Evolutionary conservation across 805 yeast species (phyloP).

Genomic region (Candida lessepsii): DNA sequence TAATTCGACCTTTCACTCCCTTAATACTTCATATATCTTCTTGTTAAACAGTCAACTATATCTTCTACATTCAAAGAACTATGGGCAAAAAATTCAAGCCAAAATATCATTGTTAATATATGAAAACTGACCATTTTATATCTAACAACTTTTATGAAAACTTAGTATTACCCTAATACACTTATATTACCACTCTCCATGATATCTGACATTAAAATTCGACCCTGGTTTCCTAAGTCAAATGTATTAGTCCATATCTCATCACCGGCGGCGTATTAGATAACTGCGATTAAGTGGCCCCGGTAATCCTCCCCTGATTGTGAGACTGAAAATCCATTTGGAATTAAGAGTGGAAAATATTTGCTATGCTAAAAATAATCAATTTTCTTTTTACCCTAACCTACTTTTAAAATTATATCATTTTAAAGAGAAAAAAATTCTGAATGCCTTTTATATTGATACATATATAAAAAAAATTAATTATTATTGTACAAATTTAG

Average conservation of each 20-base stretch:
- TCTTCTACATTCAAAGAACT: too few relatives aligned
- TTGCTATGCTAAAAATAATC: neutral
- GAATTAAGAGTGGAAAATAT: slow-evolving; percentile 1
- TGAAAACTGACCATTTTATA: neutral
- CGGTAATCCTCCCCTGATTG: slow-evolving; percentile 6
- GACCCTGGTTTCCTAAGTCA: slow-evolving; percentile 5
- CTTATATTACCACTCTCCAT: neutral
- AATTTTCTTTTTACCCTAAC: neutral
- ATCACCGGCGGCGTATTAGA: neutral
- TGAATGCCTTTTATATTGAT: slow-evolving; percentile 9
- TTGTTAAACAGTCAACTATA: too few relatives aligned
- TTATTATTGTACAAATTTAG: slow-evolving; percentile 4
- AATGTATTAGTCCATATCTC: neutral
- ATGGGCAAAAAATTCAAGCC: too few relatives aligned
- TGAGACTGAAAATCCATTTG: slow-evolving; percentile 5
- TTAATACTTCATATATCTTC: too few relatives aligned
- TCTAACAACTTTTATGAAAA: neutral
- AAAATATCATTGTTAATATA: too few relatives aligned
- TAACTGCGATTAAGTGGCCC: slow-evolving; percentile 5
- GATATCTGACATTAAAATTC: slow-evolving; percentile 3
- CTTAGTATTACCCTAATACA: neutral
- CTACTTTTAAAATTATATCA: neutral
- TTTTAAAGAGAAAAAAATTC: neutral
- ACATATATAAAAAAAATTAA: slow-evolving; percentile 8
- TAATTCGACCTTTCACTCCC: too few relatives aligned